Base-by-base conservation (phyloP, 164 flowering plant species). In the Saururus chinensis region DNA sequence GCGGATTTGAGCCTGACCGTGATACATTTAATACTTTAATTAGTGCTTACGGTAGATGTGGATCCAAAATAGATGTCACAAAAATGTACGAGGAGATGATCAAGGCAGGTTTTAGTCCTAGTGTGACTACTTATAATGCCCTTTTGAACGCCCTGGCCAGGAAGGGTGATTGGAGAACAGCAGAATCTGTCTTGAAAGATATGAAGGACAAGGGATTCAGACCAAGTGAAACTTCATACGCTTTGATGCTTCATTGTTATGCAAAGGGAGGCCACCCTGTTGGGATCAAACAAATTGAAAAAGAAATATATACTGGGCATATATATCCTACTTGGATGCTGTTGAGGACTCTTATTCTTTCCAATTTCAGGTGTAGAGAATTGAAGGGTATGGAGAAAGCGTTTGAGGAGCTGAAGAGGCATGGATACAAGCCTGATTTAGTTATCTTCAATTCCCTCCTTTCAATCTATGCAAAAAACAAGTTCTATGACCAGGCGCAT, bases 1-100 rank as follows among this genome's bases (percentile, higher is more conserved):
- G 95, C 66, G 98, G 98, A n/a, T 87, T 89, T 71, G 89, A 89
- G 71, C 96, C 98, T n/a, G 85, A 79, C 30, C 77, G 88, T 59
- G 87, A 88, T 74, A 88, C 98, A 20, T 89, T 87, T 60, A 85
- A 87, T 66, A 82, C 96, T 6, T 73, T 92, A 77, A 92, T 89
- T 30, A 66, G 84, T 64, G 95, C 88, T 4, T 92, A 87, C 73
- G 96, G 98, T 35, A 77, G 95, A 20, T 89, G 95, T 66, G 98
- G 91, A 9, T 77, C 79, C 1, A 77, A 77, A 42, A 53, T 59
- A 22, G 57, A 59, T 51, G 68, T 61, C 23, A 51, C 37, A 17
- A 65, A 59, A 40, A 65, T 88, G 78, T 74, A 80, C 22, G 78
- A 76, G 20, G 95, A 88, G 67, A 85, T 92, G 92, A 72, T 84